Percentiles rank a stretch among this genome's conserved stretches.
Evolutionary conservation across 352 stramenopile genomes (phyloP).

Genomic region (Globisporangium rhizosaccharum): DNA sequence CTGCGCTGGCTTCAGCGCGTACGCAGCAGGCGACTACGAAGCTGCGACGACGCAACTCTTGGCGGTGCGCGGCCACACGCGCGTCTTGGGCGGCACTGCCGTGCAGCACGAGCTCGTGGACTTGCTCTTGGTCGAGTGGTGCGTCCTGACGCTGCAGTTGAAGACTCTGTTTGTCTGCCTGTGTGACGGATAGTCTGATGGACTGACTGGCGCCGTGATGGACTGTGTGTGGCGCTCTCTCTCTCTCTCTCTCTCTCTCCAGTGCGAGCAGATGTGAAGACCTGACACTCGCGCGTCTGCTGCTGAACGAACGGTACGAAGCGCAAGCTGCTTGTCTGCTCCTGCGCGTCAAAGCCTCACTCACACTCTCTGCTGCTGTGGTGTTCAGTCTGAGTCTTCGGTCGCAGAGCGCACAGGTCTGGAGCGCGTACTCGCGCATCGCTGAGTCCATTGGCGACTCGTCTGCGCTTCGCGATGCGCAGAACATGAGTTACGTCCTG

Average conservation of each 20-base stretch:
- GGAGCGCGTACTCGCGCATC: conserved; percentile 70
- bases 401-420: conserved; percentile 77
- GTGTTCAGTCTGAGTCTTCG: conserved; percentile 47
- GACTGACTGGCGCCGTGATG: background rate
- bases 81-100: conserved; percentile 64
- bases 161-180: background rate
- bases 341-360: background rate
- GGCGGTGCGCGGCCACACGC: conserved; percentile 51
- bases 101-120: conserved; percentile 75
- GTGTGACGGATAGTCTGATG: background rate
- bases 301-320: conserved; percentile 75
- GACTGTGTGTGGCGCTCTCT: background rate
- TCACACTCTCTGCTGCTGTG: background rate
- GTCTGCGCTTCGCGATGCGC: conserved; percentile 72
- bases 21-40: conserved; percentile 53
- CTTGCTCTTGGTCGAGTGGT: conserved; percentile 78
- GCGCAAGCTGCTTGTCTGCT: background rate
- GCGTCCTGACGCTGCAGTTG: background rate
- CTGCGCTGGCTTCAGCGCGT: conserved; percentile 63
- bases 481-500: conserved; percentile 87
- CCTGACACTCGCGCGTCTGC: conserved; percentile 60
- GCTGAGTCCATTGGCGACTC: conserved; percentile 62
- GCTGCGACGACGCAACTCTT: conserved; percentile 51
- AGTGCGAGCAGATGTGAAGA: conserved; percentile 70
- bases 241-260: background rate